Conservation (phyloP, 768 basidiomycete genomes). For the Tricholoma matsutake region DNA sequence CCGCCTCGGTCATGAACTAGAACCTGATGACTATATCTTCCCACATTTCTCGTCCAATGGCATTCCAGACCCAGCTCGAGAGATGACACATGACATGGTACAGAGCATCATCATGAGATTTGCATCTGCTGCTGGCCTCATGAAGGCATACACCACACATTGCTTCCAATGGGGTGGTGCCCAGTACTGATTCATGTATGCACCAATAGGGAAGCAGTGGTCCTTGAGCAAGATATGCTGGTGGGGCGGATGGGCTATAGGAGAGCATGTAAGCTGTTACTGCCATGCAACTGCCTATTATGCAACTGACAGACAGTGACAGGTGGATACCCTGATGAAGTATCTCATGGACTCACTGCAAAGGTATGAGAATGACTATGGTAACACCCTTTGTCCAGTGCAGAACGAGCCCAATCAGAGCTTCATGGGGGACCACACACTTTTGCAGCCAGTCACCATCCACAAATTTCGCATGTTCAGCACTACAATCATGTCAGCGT, state of each 20-base stretch:
- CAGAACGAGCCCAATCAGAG: neutral
- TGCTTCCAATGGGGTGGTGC: slow-evolving; percentile 32
- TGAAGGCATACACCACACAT: slow-evolving; percentile 25
- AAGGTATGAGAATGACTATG: slow-evolving; percentile 22
- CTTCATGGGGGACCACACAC: neutral
- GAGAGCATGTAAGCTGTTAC: slow-evolving; percentile 18
- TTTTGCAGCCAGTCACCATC: neutral
- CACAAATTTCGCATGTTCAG: neutral
- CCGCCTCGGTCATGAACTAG: too few species aligned
- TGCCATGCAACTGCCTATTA: neutral
- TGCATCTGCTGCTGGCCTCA: slow-evolving; percentile 22
- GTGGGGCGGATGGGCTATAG: slow-evolving; percentile 36
- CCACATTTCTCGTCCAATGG: too few species aligned
- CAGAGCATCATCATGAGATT: too few species aligned
- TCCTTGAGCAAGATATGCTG: slow-evolving; percentile 24
- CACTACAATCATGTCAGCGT: neutral
- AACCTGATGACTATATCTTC: too few species aligned
- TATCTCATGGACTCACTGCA: slow-evolving; percentile 24
- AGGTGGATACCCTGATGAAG: too few species aligned
- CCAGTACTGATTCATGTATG: slow-evolving; percentile 34
- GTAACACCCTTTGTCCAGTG: neutral
- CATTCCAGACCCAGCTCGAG: too few species aligned
- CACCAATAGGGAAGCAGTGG: slow-evolving; percentile 27
- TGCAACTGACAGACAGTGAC: neutral
- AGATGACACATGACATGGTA: too few species aligned